Evolutionary conservation across 306 rosid species (phyloP), one percentile per base, ranked within the genome.

Genomic region (Cucurbita maxima): DNA sequence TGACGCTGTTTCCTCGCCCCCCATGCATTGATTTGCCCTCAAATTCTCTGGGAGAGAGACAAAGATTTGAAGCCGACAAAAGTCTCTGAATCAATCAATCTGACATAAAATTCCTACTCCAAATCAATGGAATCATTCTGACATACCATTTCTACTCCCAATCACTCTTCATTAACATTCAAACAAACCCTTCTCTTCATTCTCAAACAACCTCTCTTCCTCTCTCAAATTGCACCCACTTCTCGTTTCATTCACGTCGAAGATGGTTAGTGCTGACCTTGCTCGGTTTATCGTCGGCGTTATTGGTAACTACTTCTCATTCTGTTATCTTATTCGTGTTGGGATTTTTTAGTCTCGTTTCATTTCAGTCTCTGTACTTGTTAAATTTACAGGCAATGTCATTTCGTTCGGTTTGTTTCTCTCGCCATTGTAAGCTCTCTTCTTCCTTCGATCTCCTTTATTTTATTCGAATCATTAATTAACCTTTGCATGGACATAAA

Each of bases 361-460:
- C 3, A 14, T 6, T 34, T 59, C 7, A 51, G 3, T 51, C 16
- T 14, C 9, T 51, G 1, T 15, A 5, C 20, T 51, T 51, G 2
- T 59, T 14, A 60, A 59, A 6, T 6, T 11, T 82, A 78, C 87
- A 92, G 98, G 98, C 75, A 92, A 92, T 84, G 50, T 83, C 20
- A 81, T 90, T 60, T 88, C 98, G 10, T 78, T 92, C 50, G 22
- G 84, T 18, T 71, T 92, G 36, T 92, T 87, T 81, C 47, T 87
- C 68, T 88, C 98, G 1, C 98, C 98, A 0, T 8, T 87, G 96
- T 90, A 89, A 86, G 53, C 22, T 36, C 11, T 14, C 6, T 50
- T 50, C 8, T 50, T 14, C 7, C 8, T 50, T 14, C 7, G 13
- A 44, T 44, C 12, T 30, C 48, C 1, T 48, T 48, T 16, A 11